Percentiles rank a stretch among this genome's conserved stretches.
Conservation (phyloP, 2,329 filamentous ascomycete genomes). For the Aspergillus piperis region DNA sequence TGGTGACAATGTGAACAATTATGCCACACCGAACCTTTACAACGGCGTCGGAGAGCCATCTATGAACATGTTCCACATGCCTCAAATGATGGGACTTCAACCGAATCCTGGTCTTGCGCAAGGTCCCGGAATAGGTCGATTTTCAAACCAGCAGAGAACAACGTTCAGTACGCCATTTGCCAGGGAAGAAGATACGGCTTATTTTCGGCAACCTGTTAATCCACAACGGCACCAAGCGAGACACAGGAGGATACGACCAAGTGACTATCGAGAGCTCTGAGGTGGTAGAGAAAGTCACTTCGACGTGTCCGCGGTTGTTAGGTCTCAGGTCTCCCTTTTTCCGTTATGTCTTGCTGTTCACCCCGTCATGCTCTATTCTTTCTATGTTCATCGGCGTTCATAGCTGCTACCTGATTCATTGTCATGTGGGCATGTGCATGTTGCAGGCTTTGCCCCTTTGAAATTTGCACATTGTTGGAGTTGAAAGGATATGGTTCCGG, state of each 20-base stretch:
- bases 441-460: neutral
- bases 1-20: conserved; percentile 33
- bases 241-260: conserved; percentile 76
- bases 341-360: too few relatives aligned
- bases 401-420: neutral
- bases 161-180: conserved; percentile 56
- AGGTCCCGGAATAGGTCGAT: conserved; percentile 42
- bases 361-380: too few relatives aligned
- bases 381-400: neutral
- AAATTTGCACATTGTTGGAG: neutral
- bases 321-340: neutral
- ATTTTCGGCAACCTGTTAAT: conserved; percentile 94
- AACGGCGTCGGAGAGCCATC: conserved; percentile 32
- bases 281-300: neutral
- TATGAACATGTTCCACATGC: conserved; percentile 43
- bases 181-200: conserved; percentile 80
- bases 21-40: conserved; percentile 38
- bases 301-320: neutral
- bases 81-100: conserved; percentile 31
- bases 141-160: conserved; percentile 61
- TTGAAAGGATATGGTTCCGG: neutral
- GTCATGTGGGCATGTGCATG: neutral
- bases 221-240: conserved; percentile 85
- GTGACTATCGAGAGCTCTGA: conserved; percentile 84
- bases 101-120: conserved; percentile 36